Conservation (phyloP, 2,329 filamentous ascomycete genomes). For the Elsinoe fawcettii region DNA sequence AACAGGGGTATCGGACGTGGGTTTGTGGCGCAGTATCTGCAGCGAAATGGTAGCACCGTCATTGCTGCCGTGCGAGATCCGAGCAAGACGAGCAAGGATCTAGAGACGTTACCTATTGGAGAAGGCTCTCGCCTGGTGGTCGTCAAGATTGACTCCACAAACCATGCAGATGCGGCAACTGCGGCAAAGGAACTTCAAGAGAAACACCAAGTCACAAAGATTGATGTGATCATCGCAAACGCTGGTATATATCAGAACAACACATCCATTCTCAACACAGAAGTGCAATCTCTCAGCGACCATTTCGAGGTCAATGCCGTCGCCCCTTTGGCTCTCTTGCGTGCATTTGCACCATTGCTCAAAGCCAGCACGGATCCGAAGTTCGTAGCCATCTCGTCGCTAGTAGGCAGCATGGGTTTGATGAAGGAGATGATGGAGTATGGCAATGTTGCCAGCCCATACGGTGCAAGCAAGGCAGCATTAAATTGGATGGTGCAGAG, state of each 20-base stretch:
- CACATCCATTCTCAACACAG: conserved; percentile 17
- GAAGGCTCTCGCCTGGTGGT: conserved; percentile 33
- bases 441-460: conserved; percentile 31
- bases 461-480: conserved; percentile 40
- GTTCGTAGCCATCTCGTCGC: conserved; percentile 32
- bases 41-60: conserved; percentile 14
- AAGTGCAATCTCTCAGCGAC: conserved; percentile 23
- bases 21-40: conserved; percentile 28
- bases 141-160: conserved; percentile 37
- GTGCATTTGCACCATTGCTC: conserved; percentile 38
- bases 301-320: conserved; percentile 31
- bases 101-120: conserved; percentile 30
- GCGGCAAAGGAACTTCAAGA: conserved; percentile 27
- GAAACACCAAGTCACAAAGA: conserved; percentile 22
- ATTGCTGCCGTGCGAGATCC: conserved; percentile 34
- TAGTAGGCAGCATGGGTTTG: conserved; percentile 3
- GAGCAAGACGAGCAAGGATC: background rate
- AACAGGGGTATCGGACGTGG: conserved; percentile 33
- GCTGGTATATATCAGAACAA: conserved; percentile 17
- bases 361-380: conserved; percentile 24
- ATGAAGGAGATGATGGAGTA: conserved; percentile 7
- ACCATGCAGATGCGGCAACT: conserved; percentile 27
- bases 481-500: conserved; percentile 33
- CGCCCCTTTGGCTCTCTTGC: conserved; percentile 39
- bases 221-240: conserved; percentile 23